Percentiles rank a stretch among this genome's conserved stretches.
phyloP scores from a whole-genome alignment of 31 red algal species.

The Asparagopsis taxiformis region DNA sequence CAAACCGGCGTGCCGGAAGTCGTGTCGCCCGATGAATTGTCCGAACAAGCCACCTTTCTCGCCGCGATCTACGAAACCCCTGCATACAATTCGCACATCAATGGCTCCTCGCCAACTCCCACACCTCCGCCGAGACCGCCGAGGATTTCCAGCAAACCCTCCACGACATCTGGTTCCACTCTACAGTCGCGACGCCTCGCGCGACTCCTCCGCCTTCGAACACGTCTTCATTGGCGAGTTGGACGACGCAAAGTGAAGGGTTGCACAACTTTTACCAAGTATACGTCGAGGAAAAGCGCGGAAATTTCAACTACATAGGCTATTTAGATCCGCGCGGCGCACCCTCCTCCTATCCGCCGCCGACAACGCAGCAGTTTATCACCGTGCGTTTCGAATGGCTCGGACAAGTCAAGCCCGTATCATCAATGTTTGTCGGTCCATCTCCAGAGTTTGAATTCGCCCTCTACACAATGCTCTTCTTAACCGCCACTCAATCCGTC shows the following conservation, averaged over 20 bases:
- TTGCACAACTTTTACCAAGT: conserved; percentile 74
- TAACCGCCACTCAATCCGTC: conserved; percentile 5
- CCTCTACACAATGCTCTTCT: conserved; percentile 54
- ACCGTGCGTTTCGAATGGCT: conserved; percentile 63
- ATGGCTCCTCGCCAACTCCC: conserved; percentile 11
- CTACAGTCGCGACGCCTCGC: conserved; percentile 23
- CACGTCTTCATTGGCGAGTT: conserved; percentile 76
- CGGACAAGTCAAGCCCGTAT: conserved; percentile 31
- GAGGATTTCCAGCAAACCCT: conserved; percentile 35
- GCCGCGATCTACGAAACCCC: conserved; percentile 23
- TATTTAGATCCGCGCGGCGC: conserved; percentile 37
- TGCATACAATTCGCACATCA: conserved; percentile 18
- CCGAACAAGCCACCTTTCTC: conserved; percentile 50
- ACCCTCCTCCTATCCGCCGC: conserved; percentile 2
- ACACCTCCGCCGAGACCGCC: neutral
- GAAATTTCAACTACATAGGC: conserved; percentile 59
- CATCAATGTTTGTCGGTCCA: conserved; percentile 55
- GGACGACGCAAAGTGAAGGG: conserved; percentile 44
- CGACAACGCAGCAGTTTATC: conserved; percentile 30
- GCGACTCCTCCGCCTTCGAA: conserved; percentile 65
- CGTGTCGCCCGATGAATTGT: conserved; percentile 30
- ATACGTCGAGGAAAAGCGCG: conserved; percentile 47
- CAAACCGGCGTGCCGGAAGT: conserved; percentile 53
- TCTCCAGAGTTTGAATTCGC: conserved; percentile 72
- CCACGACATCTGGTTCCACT: conserved; percentile 49